Conservation (phyloP, 257 asterid genomes). For the Solanum medicagineum region DNA sequence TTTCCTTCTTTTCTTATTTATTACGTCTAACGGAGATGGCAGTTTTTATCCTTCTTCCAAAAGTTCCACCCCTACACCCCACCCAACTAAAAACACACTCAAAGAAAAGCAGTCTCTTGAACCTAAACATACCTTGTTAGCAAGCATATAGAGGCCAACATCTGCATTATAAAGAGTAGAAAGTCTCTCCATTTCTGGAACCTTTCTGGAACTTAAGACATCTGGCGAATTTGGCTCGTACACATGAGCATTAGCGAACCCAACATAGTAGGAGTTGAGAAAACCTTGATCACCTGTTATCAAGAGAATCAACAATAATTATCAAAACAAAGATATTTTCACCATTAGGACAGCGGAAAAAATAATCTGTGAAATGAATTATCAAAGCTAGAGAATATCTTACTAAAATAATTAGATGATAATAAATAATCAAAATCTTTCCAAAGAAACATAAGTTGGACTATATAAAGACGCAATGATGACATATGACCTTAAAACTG, state of each 20-base stretch:
- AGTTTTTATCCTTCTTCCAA: not conserved
- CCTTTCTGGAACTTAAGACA: constrained; percentile 65
- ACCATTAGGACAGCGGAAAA: not conserved
- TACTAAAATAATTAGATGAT: not conserved
- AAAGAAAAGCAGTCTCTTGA: not conserved
- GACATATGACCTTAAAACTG: not conserved
- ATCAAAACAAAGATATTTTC: not conserved
- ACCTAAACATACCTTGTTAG: constrained; percentile 64
- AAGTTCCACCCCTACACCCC: not conserved
- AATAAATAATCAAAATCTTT: not conserved
- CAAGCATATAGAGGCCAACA: constrained; percentile 99
- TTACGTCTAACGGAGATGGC: not conserved
- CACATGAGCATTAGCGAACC: constrained; percentile 83
- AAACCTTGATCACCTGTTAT: constrained; percentile 95
- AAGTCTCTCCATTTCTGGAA: constrained; percentile 93
- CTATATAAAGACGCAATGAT: not conserved
- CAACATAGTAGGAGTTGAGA: constrained; percentile 80
- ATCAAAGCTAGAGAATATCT: not conserved
- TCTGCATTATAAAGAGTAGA: constrained; percentile 95
- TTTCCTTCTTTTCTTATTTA: not conserved
- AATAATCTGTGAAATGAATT: not conserved
- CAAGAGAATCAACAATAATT: not conserved
- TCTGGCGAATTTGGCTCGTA: constrained; percentile 66
- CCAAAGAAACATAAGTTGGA: not conserved
- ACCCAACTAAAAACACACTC: not conserved